Evolutionary conservation across 2,329 filamentous ascomycete genomes (phyloP), one percentile per base, ranked within the genome.

Genomic region (Hortaea sp.): DNA sequence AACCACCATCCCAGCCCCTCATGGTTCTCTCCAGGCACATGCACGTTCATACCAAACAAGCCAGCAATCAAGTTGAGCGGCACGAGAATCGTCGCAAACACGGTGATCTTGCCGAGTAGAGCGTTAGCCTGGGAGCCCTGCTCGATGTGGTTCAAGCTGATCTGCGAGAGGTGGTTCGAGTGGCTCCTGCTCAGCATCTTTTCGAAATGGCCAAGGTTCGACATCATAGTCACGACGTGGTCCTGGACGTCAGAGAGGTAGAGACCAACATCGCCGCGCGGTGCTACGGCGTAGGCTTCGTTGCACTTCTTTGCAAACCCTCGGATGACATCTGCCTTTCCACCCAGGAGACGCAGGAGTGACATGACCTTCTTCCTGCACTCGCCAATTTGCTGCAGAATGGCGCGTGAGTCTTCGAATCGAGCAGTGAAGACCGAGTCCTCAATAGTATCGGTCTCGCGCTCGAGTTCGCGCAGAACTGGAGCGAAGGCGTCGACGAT

Each of bases 161-260:
- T 79, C 63, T 95, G 92, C 1, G 92, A 90, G 34, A 98, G 77
- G 63, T 98, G 97, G 66, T 97, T 98, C 72, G 85, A 87, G 71
- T 98, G 92, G 2, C 86, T 85, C 20, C 92, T 84, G 29, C 85
- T 89, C 42, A 98, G 77, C 77, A 98, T 95, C 75, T 97, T 97
- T 66, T 98, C 92, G 57, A 95, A 95, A 64, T 98, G 92, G 1
- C 81, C 81, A 57, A 98, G 69, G 67, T 94, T 98, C 56, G 86
- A 92, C 78, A 95, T 94, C 90, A 97, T 97, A 40, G 92, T 98
- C 49, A 98, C 88, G 44, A 98, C 90, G 76, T 98, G 92, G 69
- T 98, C 92, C 67, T 98, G 92, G 53, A 98, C 95, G 69, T 98
- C 92, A 60, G 88, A 88, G 32, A 98, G 78, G 63, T 98, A 98